Percentiles rank a stretch among this genome's conserved stretches.
phyloP scores from a whole-genome alignment of 1,139 yeast genomes.

The Candida glucosophila region DNA sequence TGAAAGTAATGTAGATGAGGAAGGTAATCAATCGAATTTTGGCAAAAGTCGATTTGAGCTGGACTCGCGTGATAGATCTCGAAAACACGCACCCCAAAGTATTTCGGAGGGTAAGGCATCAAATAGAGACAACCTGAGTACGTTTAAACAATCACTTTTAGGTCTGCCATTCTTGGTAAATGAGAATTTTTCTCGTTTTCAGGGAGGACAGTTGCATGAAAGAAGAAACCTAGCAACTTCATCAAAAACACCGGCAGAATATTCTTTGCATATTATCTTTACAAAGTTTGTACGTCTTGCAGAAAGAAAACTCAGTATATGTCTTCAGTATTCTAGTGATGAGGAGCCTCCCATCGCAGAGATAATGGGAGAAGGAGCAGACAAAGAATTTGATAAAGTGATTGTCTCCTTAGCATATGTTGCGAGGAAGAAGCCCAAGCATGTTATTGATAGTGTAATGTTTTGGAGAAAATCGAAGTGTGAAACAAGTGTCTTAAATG shows the following conservation, averaged over 20 bases:
- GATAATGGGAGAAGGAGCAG: slow-evolving; percentile 80
- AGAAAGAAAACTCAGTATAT: slow-evolving; percentile 71
- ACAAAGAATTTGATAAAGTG: slow-evolving; percentile 77
- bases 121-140: too few relatives aligned
- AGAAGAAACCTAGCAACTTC: slow-evolving; percentile 51
- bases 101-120: too few relatives aligned
- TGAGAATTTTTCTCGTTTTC: too few relatives aligned
- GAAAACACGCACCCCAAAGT: too few relatives aligned
- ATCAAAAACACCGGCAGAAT: slow-evolving; percentile 79
- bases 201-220: too few relatives aligned
- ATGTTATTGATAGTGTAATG: slow-evolving; percentile 96
- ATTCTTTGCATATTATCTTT: slow-evolving; percentile 86
- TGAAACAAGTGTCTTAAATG: slow-evolving; percentile 74
- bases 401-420: slow-evolving; percentile 83
- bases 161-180: too few relatives aligned
- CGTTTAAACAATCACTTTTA: too few relatives aligned
- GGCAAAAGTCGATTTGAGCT: too few relatives aligned
- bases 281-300: slow-evolving; percentile 94
- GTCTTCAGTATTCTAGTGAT: slow-evolving; percentile 59
- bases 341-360: slow-evolving; percentile 78
- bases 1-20: too few relatives aligned
- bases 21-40: too few relatives aligned
- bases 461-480: slow-evolving; percentile 92
- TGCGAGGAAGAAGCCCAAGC: slow-evolving; percentile 84
- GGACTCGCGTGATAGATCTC: too few relatives aligned